Percentiles rank a stretch among this genome's conserved stretches.
These are phyloP conservation scores for Leccinellum rugosiceps DNA, from an alignment of 768 basidiomycete species.

Conservation along the genomic window DNA sequence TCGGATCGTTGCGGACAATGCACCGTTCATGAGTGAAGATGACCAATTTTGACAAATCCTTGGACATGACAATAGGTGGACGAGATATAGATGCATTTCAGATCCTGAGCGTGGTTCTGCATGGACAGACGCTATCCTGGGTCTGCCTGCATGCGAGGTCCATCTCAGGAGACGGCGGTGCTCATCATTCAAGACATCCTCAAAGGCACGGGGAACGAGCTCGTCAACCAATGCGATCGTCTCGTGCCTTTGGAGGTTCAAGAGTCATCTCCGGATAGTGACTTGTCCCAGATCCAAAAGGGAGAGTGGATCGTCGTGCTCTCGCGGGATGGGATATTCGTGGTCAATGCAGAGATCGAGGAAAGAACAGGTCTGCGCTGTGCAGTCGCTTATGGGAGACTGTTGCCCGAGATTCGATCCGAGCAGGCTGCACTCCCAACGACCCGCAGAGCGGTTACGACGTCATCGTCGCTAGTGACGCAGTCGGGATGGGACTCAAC, in stretches of 20 bases:
- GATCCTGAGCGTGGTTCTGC: no score
- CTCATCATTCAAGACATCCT: slow-evolving; percentile 70
- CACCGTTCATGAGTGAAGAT: no score
- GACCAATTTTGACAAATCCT: no score
- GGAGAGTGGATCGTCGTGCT: slow-evolving; percentile 95
- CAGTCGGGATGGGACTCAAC: slow-evolving; percentile 96
- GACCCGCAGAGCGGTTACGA: slow-evolving; percentile 78
- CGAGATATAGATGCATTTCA: no score
- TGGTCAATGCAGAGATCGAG: slow-evolving; percentile 71
- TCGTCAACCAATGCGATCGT: slow-evolving; percentile 83
- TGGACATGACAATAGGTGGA: no score
- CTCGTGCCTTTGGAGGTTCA: slow-evolving; percentile 81
- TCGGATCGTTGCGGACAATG: no score
- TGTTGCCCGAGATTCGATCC: slow-evolving; percentile 89
- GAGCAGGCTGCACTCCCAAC: slow-evolving; percentile 92
- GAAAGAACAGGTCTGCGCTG: slow-evolving; percentile 68
- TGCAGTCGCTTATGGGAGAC: slow-evolving; percentile 88
- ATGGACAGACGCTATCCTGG: no score
- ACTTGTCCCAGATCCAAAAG: slow-evolving; percentile 57
- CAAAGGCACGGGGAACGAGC: slow-evolving; percentile 76
- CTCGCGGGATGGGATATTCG: slow-evolving; percentile 71
- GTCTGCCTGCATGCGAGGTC: no score
- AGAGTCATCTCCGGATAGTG: slow-evolving; percentile 55
- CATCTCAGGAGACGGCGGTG: no score
- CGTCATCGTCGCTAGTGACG: slow-evolving; percentile 90